A percentile compares a stretch with the other conserved stretches of the same genome.
Conservation (phyloP, 2,329 filamentous ascomycete species). For the Grosmannia clavigera region DNA sequence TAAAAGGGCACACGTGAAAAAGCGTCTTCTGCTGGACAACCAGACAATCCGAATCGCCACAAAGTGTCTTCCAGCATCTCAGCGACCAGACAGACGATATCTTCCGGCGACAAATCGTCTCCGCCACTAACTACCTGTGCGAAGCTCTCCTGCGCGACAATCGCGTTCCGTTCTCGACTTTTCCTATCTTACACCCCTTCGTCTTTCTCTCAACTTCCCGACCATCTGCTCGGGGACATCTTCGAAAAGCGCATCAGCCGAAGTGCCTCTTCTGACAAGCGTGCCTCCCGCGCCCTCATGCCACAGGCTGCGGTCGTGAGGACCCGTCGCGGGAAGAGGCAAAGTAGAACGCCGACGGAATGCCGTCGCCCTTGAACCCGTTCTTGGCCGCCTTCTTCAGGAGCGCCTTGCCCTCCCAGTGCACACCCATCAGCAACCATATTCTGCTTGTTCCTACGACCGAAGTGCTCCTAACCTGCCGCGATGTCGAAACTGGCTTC, state of each 20-base stretch:
- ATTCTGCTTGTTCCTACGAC: slow-evolving; percentile 88
- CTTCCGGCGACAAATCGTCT: neutral
- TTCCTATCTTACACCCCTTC: neutral
- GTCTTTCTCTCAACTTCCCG: neutral
- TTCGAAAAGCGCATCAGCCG: neutral
- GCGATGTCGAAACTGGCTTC: slow-evolving; percentile 70
- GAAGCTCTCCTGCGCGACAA: neutral
- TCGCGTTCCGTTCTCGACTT: neutral
- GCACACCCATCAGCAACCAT: slow-evolving; percentile 81
- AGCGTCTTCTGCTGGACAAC: neutral
- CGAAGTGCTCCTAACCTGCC: slow-evolving; percentile 76
- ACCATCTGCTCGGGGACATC: neutral
- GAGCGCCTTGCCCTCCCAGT: slow-evolving; percentile 85
- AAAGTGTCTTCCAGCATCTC: neutral
- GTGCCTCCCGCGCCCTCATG: slow-evolving; percentile 1
- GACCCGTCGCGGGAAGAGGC: slow-evolving; percentile 4
- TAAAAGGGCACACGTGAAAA: neutral
- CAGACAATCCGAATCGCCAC: neutral
- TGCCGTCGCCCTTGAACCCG: slow-evolving; percentile 67
- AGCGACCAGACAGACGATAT: neutral
- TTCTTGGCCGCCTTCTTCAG: slow-evolving; percentile 98
- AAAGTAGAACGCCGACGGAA: slow-evolving; percentile 4
- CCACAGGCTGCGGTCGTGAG: neutral
- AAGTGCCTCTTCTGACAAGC: neutral
- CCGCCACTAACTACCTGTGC: neutral